These are phyloP conservation scores for Rubus idaeus DNA, from an alignment of 306 rosid species.

Conservation along the genomic window DNA sequence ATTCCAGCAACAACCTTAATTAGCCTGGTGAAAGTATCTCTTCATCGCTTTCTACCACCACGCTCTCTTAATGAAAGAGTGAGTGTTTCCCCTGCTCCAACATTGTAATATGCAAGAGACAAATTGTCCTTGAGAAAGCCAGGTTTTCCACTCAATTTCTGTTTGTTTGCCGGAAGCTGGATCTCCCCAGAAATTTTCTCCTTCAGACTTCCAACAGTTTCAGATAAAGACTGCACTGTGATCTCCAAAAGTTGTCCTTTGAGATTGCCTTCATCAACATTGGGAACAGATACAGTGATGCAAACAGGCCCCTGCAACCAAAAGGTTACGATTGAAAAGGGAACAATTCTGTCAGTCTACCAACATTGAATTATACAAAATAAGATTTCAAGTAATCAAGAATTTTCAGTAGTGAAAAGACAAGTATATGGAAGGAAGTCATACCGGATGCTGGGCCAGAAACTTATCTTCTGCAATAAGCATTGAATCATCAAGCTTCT, in stretches of 20 bases:
- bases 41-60: constrained; percentile 96
- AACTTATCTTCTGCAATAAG: constrained; percentile 90
- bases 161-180: constrained; percentile 97
- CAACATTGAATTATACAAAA: background rate
- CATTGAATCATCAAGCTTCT: constrained; percentile 77
- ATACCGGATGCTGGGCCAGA: constrained; percentile 83
- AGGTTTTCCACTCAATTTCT: constrained; percentile 92
- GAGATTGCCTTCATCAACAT: constrained; percentile 90
- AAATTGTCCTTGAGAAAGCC: constrained; percentile 96
- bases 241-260: constrained; percentile 83
- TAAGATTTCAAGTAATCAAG: background rate
- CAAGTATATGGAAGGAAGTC: constrained; percentile 14
- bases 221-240: constrained; percentile 73
- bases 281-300: constrained; percentile 73
- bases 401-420: background rate
- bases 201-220: constrained; percentile 82
- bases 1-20: constrained; percentile 54
- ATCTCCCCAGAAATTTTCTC: constrained; percentile 97
- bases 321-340: background rate
- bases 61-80: constrained; percentile 85
- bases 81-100: constrained; percentile 75
- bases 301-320: constrained; percentile 68
- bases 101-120: constrained; percentile 87
- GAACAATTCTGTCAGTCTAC: background rate
- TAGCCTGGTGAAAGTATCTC: constrained; percentile 19